Base-by-base conservation (phyloP, 2,329 filamentous ascomycete species). In the Botrytis cinerea region DNA sequence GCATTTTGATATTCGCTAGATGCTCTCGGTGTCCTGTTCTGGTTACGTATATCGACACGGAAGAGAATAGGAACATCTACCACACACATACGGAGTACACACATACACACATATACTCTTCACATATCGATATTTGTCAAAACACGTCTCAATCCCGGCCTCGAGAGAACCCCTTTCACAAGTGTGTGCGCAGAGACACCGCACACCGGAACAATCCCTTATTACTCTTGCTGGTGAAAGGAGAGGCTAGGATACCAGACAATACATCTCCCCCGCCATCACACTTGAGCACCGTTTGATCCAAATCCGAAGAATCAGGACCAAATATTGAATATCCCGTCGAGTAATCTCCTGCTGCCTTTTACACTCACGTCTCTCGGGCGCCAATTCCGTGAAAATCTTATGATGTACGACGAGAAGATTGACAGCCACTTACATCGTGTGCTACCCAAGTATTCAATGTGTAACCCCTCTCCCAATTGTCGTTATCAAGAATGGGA, bases 401-500 rank as follows among this genome's bases (percentile, higher is more conserved):
- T 67, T 28, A 38, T 22, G 16, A 68, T 54, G 64, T 54, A 40
- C 35, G 18, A 68, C 35, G 6, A 66, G 46, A 25, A 54, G 51
- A 28, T 9, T 68, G 20, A 14, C 46, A 68, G 28, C 2, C 46
- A 40, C 32, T 40, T 4, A 12, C 38, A 10, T 25, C 12, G n/a
- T 40, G 28, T 16, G 12, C 51, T 32, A 28, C 51, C 51, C 7
- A 18, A 18, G 51, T 28, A 54, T 57, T 57, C 48, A 16, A n/a
- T n/a, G 48, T 54, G 48, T n/a, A 54, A 54, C 25, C 48, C 48
- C 48, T 38, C 38, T 38, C 48, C 28, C 64, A 4, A 38, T 68
- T 54, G 64, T 40, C 35, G 64, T n/a, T 28, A 35, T 68, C 32
- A 68, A 54, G 35, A 68, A 68, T 68, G 64, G 64, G 46, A 54